A percentile compares a stretch with the other conserved stretches of the same genome.
Conservation (phyloP, 495 filamentous ascomycete species). For the Hapsidospora chrysogenum region DNA sequence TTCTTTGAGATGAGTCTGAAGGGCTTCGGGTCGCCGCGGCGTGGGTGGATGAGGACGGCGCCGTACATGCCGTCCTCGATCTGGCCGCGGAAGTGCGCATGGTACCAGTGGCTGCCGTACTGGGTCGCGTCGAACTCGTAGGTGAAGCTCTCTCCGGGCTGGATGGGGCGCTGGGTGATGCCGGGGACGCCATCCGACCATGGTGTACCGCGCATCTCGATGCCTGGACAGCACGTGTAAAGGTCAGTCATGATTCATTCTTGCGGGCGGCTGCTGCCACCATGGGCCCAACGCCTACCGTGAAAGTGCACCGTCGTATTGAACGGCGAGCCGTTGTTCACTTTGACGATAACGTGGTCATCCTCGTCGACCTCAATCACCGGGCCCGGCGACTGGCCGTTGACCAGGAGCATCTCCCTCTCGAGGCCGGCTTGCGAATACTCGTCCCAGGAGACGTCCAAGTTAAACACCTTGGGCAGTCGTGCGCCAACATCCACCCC, state of each 20-base stretch:
- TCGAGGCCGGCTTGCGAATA: slow-evolving; percentile 20
- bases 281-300: too few species aligned
- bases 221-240: slow-evolving; percentile 27
- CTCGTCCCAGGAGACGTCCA: slow-evolving; percentile 20
- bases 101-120: slow-evolving; percentile 38
- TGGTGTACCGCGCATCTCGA: slow-evolving; percentile 26
- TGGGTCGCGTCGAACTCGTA: slow-evolving; percentile 31
- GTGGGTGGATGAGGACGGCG: slow-evolving; percentile 31
- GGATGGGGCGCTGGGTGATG: slow-evolving; percentile 25
- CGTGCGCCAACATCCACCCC: too few species aligned
- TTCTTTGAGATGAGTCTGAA: slow-evolving; percentile 29
- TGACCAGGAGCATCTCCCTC: slow-evolving; percentile 29
- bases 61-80: slow-evolving; percentile 38
- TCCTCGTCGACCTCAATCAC: slow-evolving; percentile 27
- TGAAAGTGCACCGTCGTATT: slow-evolving; percentile 36
- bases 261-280: too few species aligned
- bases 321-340: slow-evolving; percentile 28
- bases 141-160: slow-evolving; percentile 21
- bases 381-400: slow-evolving; percentile 34
- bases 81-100: slow-evolving; percentile 29
- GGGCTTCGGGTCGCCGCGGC: slow-evolving; percentile 18
- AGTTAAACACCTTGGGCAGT: slow-evolving; percentile 7
- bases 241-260: slow-evolving; percentile 17
- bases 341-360: slow-evolving; percentile 30
- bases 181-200: slow-evolving; percentile 23